Percentiles rank a stretch among this genome's conserved stretches.
These are phyloP conservation scores for Hymenoscyphus albidus DNA, from an alignment of 2,329 filamentous ascomycete genomes.

Conservation along the genomic window DNA sequence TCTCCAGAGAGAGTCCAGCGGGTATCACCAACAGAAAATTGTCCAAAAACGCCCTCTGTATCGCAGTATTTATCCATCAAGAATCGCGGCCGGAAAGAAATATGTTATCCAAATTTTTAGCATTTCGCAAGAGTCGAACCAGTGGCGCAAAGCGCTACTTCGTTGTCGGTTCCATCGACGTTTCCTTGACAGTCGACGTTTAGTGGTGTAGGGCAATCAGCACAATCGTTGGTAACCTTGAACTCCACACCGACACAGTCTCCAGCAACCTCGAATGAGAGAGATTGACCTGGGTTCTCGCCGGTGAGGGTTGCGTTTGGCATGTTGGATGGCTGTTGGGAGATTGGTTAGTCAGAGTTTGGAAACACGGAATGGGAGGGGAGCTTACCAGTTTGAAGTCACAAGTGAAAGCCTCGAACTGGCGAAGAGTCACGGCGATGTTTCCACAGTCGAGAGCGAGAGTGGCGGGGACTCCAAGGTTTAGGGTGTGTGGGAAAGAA, in stretches of 20 bases:
- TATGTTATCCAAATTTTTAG: background rate
- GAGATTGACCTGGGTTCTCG: background rate
- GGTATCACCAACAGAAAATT: conserved; percentile 1
- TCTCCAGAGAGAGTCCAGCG: background rate
- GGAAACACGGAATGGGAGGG: too few relatives aligned
- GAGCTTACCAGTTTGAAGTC: background rate
- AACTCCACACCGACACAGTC: background rate
- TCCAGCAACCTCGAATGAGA: background rate
- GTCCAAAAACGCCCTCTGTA: background rate
- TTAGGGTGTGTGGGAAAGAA: background rate
- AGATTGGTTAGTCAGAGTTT: too few relatives aligned
- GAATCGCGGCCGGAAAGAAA: background rate
- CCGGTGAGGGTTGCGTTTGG: background rate
- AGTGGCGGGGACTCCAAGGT: background rate
- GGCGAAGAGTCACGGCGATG: background rate
- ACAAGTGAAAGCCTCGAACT: background rate
- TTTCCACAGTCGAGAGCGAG: background rate
- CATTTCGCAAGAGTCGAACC: background rate
- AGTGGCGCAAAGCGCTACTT: background rate
- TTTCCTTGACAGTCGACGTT: background rate
- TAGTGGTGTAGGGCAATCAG: background rate
- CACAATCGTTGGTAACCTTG: background rate
- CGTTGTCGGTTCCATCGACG: background rate
- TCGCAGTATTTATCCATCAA: background rate
- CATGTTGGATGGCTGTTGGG: background rate